Base-by-base conservation (phyloP, 495 filamentous ascomycete species). In the Hamigera avellanea region DNA sequence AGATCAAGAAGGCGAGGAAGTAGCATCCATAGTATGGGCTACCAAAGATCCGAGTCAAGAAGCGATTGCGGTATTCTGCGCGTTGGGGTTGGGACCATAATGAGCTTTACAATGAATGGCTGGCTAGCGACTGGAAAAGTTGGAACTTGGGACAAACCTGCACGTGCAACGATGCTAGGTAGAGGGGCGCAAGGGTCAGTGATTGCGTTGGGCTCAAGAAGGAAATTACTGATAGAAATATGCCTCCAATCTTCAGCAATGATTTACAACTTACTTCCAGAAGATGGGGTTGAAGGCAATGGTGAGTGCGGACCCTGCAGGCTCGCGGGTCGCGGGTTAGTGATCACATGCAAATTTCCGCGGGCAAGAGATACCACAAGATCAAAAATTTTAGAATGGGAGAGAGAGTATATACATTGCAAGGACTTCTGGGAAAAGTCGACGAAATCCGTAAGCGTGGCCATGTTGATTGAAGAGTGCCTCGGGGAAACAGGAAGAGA, bases 1-100 rank as follows among this genome's bases (percentile, higher is more conserved):
- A 98, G 59, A 98, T 98, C 32, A 78, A 73, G 36, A 75, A 57
- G 26, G 89, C 91, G 21, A 98, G 80, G 45, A 73, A 78, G 57
- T 96, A 98, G 78, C 89, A 95, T 37, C 78, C 91, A 43, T 72
- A 65, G 48, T 82, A 80, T 19, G 80, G 70, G 50, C 80, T 86
- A 43, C 84, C 82, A 53, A 94, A 93, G 44, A 88, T 73, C 54
- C 80, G 81, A 45, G 89, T 95, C 31, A 98, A 70, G 57, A 81
- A 70, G 59, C 84, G 83, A 57, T 80, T 84, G 63, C 80, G 83
- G 65, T 98, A 95, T 62, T 98, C 91, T 93, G 37, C 35, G 19
- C 7, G 23, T n/a, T 43, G 36, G 34, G 17, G 10, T 30, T 43
- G 36, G 34, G 17, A 6, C n/a, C 28, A 15, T 6, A 15, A 31